Conservation (phyloP, 2,329 filamentous ascomycete genomes). For the Fusarium compactum region DNA sequence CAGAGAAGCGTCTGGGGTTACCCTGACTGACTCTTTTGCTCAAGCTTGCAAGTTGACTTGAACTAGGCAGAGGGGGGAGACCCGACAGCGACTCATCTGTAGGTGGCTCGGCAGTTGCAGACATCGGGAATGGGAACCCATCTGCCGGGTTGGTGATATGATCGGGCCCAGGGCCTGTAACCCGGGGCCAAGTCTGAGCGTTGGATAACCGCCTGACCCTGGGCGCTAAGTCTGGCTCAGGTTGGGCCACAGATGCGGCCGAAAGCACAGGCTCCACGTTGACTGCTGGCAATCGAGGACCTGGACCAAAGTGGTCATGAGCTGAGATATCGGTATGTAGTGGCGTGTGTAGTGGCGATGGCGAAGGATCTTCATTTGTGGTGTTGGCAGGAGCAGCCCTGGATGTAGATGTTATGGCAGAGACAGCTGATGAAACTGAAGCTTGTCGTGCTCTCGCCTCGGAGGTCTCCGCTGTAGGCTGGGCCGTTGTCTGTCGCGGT, state of each 20-base stretch:
- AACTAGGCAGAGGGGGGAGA: conserved; percentile 55
- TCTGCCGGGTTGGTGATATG: conserved; percentile 37
- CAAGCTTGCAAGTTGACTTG: conserved; percentile 56
- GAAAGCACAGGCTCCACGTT: conserved; percentile 49
- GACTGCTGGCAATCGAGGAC: conserved; percentile 43
- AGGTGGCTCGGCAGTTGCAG: conserved; percentile 46
- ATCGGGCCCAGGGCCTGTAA: conserved; percentile 43
- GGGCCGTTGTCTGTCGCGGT: conserved; percentile 45
- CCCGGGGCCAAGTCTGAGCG: conserved; percentile 62
- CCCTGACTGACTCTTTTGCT: conserved; percentile 55
- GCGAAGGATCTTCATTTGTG: conserved; percentile 2
- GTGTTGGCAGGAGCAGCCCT: conserved; percentile 29
- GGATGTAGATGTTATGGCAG: conserved; percentile 19
- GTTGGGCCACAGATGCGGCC: conserved; percentile 37
- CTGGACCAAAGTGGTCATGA: conserved; percentile 6
- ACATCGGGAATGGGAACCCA: conserved; percentile 59
- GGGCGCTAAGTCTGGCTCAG: conserved; percentile 31
- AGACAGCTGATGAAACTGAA: conserved; percentile 35
- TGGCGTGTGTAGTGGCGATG: conserved; percentile 15
- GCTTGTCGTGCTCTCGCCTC: conserved; percentile 20
- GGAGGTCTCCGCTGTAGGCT: conserved; percentile 3
- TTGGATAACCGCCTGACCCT: conserved; percentile 51
- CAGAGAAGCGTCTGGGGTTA: conserved; percentile 58
- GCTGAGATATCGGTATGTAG: conserved; percentile 16
- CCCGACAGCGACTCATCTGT: conserved; percentile 51